Conservation (phyloP, 495 filamentous ascomycete genomes). For the Barbatosphaeria neglecta region DNA sequence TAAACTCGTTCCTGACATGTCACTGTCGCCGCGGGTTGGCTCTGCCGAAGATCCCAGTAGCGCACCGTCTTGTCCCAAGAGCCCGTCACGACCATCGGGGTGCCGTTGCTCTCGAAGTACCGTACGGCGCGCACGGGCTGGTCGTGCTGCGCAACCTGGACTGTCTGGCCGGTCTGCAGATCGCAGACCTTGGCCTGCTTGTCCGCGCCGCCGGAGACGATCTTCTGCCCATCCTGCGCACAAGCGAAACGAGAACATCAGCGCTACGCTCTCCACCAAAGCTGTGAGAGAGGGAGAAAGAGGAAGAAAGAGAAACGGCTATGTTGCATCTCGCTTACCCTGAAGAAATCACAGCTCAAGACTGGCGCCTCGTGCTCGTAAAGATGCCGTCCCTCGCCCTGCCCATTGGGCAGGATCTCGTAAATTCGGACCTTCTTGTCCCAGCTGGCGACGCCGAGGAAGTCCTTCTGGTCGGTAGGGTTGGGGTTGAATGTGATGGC, state of each 20-base stretch:
- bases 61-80: constrained; percentile 95
- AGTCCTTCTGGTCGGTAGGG: constrained; percentile 42
- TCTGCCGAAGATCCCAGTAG: constrained; percentile 80
- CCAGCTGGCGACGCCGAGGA: constrained; percentile 78
- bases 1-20: constrained; percentile 75
- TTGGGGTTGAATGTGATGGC: constrained; percentile 64
- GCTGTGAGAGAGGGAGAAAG: neutral
- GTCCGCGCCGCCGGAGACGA: constrained; percentile 75
- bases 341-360: constrained; percentile 66
- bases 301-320: no score
- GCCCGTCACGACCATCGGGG: constrained; percentile 69
- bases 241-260: neutral
- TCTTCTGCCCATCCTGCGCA: constrained; percentile 48
- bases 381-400: constrained; percentile 57
- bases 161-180: constrained; percentile 40
- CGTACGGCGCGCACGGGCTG: constrained; percentile 67
- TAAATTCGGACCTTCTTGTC: constrained; percentile 89
- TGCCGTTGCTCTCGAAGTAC: constrained; percentile 52
- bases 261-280: neutral
- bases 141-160: constrained; percentile 66
- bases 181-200: constrained; percentile 74
- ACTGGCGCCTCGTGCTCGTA: constrained; percentile 67
- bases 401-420: constrained; percentile 60
- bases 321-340: no score
- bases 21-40: constrained; percentile 46